Conservation (phyloP, 306 rosid genomes). For the Pyrus pyrifolia region DNA sequence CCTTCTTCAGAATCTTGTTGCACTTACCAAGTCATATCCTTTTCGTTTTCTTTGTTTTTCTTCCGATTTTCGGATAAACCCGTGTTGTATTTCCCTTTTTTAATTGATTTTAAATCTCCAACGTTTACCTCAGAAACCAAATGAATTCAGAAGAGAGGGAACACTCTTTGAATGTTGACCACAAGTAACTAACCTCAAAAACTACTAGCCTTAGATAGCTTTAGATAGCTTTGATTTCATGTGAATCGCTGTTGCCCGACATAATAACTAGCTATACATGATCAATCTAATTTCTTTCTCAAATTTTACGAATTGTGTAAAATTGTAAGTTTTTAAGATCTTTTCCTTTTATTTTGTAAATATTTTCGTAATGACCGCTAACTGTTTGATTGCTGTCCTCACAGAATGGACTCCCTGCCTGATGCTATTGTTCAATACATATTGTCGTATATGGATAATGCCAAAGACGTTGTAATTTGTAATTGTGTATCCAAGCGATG, state of each 20-base stretch:
- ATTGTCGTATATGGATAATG: slow-evolving; percentile 56
- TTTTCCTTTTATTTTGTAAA: neutral
- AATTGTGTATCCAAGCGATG: slow-evolving; percentile 83
- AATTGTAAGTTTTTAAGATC: too few species aligned
- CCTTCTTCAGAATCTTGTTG: neutral
- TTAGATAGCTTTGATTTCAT: neutral
- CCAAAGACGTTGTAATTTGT: slow-evolving; percentile 74
- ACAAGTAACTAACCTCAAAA: neutral
- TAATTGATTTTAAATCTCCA: neutral
- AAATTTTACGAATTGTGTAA: neutral
- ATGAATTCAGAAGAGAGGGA: neutral
- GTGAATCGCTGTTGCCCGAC: neutral
- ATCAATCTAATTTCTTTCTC: neutral
- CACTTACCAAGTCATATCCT: neutral
- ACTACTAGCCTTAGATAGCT: neutral
- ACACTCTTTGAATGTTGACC: neutral
- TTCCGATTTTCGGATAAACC: neutral
- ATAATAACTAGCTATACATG: neutral
- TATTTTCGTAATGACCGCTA: neutral
- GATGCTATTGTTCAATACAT: slow-evolving; percentile 75
- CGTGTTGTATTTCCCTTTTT: neutral
- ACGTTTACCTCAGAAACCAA: neutral
- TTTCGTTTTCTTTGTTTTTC: neutral
- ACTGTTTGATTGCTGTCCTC: slow-evolving; percentile 19
- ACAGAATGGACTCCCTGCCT: slow-evolving; percentile 76